Conservation (phyloP, 148 eudicot genomes). For the Chenopodium formosanum region DNA sequence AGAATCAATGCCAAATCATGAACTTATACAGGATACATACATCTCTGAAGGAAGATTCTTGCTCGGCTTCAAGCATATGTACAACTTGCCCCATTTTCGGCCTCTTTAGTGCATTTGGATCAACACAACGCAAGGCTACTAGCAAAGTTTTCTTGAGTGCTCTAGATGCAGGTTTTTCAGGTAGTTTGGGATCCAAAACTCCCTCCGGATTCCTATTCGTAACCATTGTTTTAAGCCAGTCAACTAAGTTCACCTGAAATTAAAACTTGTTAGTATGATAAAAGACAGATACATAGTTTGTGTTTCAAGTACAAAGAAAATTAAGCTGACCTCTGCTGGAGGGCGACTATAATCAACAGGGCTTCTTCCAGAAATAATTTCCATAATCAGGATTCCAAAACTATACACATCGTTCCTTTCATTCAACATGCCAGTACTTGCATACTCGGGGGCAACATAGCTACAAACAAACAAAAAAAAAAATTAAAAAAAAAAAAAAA, state of each 20-base stretch:
- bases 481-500: constrained; percentile 6
- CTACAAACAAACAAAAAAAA: constrained; percentile 28
- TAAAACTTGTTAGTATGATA: constrained; percentile 14
- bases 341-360: constrained; percentile 70
- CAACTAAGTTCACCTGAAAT: constrained; percentile 66
- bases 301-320: background rate
- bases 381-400: constrained; percentile 76
- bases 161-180: constrained; percentile 54
- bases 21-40: constrained; percentile 32
- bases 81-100: constrained; percentile 72
- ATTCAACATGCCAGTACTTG: constrained; percentile 76
- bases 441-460: constrained; percentile 82
- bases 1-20: background rate
- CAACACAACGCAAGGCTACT: constrained; percentile 67
- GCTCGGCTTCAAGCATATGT: constrained; percentile 72
- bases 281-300: background rate
- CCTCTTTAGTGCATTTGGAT: constrained; percentile 61
- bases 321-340: constrained; percentile 52
- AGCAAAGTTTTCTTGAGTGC: constrained; percentile 54
- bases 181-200: constrained; percentile 63
- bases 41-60: constrained; percentile 48
- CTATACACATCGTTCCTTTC: constrained; percentile 77
- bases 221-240: constrained; percentile 73
- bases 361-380: constrained; percentile 61
- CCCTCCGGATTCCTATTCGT: constrained; percentile 58